Base-by-base conservation (phyloP, 2,329 filamentous ascomycete genomes). In the Alternaria gansuensis region DNA sequence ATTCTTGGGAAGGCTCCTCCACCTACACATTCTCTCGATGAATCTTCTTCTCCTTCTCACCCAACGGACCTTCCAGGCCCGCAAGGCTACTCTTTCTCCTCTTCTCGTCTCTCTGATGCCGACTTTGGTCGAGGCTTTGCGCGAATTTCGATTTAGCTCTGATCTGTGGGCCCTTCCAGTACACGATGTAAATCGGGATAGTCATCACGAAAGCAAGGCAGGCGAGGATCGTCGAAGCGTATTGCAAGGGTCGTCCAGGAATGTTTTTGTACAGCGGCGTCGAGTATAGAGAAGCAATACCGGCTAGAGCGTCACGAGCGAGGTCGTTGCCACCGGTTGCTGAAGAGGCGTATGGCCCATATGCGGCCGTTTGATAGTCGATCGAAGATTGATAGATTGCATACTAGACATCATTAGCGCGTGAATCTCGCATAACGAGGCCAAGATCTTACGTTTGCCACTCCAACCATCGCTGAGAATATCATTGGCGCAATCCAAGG, bases 241-340 rank as follows among this genome's bases (percentile, higher is more conserved):
- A 82, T 53, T 84, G 80, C 2, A 87, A 77, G 48, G 82, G 81
- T 5, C 78, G 64, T 4, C 68, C 68, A 8, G 72, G 67, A 8
- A 75, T 71, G 24, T 74, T 75, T 5, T 64, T 64, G 57, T 75
- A 74, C 36, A 73, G 65, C 0, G 89, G 89, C 0, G 84, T 84
- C 0, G 89, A 86, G 13, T 88, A 88, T 49, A 91, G 81, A 0
- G 89, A 90, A 1, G 91, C 84, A 8, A 91, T 82, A 75, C 90
- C 90, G 2, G 90, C 90, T 0, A 92, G 79, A 76, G 92, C 88
- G 70, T 92, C 90, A 64, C 90, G 84, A 3, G 88, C 84, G 78
- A 89, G 91, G 2, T 89, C 90, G 63, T 92, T 92, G 21, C 90
- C 90, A 39, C 90, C 90, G 0, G 90, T 92, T 0, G 90, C 90